A percentile compares a stretch with the other conserved stretches of the same genome.
Evolutionary conservation across 176 grass and related monocot genomes (phyloP).

Genomic region (Hsuehochloa calcarea): DNA sequence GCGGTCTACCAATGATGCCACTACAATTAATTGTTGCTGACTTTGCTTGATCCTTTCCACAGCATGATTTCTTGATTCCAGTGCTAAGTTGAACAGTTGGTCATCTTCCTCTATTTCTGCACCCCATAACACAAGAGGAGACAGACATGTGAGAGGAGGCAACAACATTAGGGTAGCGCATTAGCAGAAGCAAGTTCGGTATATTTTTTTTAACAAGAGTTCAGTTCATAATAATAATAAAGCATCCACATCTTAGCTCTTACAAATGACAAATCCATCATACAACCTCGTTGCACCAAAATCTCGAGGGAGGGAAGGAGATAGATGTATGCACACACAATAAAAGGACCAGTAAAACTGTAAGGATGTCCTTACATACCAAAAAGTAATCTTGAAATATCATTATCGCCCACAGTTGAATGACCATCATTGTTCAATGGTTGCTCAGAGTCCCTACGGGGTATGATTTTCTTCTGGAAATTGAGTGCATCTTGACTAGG

Average conservation of each 20-base stretch:
- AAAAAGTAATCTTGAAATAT: slow-evolving; percentile 50
- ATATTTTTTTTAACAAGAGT: too few relatives aligned
- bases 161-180: neutral
- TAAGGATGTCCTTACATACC: slow-evolving; percentile 33
- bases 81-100: slow-evolving; percentile 49
- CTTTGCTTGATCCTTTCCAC: slow-evolving; percentile 57
- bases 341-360: neutral
- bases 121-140: neutral
- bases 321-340: neutral
- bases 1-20: slow-evolving; percentile 82
- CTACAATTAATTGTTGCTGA: slow-evolving; percentile 72
- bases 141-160: neutral
- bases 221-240: neutral
- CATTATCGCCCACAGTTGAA: slow-evolving; percentile 20
- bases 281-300: neutral
- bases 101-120: slow-evolving; percentile 85
- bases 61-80: slow-evolving; percentile 79
- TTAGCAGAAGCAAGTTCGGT: neutral
- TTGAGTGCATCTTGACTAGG: slow-evolving; percentile 48
- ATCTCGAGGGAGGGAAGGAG: neutral
- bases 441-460: slow-evolving; percentile 33
- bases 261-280: neutral
- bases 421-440: neutral
- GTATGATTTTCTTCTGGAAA: slow-evolving; percentile 92
- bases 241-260: neutral